Conservation (phyloP, 345 rosid species). For the Turnera subulata region DNA sequence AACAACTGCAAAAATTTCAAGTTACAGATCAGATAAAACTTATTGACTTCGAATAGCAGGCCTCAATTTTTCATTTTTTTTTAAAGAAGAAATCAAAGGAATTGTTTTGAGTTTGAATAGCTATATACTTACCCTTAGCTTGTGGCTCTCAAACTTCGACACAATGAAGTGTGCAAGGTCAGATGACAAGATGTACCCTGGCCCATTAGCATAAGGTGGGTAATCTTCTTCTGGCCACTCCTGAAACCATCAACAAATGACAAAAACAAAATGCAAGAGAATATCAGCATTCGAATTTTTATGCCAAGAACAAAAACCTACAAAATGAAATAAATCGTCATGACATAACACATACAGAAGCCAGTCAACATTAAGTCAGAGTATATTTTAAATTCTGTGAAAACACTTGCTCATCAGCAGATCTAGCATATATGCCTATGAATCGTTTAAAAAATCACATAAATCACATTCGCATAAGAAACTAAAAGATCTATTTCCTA, state of each 20-base stretch:
- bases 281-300: conserved; percentile 11
- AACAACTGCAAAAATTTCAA: conserved; percentile 50
- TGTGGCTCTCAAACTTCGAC: conserved; percentile 70
- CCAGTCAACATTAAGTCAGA: too few species aligned
- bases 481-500: too few species aligned
- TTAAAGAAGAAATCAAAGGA: too few species aligned
- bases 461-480: too few species aligned
- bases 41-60: background rate
- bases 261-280: conserved; percentile 9
- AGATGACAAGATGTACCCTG: conserved; percentile 76
- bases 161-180: conserved; percentile 78
- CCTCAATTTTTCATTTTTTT: too few species aligned
- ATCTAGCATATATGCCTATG: too few species aligned
- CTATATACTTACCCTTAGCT: conserved; percentile 51
- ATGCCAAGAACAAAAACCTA: background rate
- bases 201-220: conserved; percentile 96
- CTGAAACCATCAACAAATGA: conserved; percentile 39
- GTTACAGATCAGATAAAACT: background rate
- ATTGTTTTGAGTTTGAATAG: too few species aligned
- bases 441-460: too few species aligned
- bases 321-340: background rate
- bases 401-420: too few species aligned
- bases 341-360: too few species aligned
- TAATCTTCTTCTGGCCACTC: conserved; percentile 99
- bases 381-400: too few species aligned